Percentiles rank a stretch among this genome's conserved stretches.
These are phyloP conservation scores for Crithidia thermophila DNA, from an alignment of 208 protist species.

Conservation along the genomic window DNA sequence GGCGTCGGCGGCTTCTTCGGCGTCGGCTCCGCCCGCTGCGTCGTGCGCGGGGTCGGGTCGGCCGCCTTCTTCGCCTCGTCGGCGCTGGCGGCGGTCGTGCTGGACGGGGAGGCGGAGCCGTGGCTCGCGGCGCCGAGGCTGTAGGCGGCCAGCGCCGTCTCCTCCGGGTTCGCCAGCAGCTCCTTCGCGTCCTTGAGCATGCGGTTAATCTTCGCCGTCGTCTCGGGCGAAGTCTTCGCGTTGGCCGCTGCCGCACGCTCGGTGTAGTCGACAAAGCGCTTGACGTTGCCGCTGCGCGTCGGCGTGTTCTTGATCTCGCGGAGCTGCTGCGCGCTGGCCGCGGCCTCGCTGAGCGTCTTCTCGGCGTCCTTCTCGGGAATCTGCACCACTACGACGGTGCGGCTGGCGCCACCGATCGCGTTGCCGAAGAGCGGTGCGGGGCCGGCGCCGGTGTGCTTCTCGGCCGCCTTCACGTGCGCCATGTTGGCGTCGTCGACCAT, in stretches of 20 bases:
- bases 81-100: not conserved
- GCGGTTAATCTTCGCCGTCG: conserved; percentile 49
- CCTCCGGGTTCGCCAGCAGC: conserved; percentile 47
- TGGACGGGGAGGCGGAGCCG: not conserved
- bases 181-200: conserved; percentile 83
- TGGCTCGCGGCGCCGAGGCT: not conserved
- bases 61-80: conserved; percentile 2
- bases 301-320: conserved; percentile 62
- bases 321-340: conserved; percentile 22
- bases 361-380: conserved; percentile 30
- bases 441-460: conserved; percentile 23
- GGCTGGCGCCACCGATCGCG: conserved; percentile 57
- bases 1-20: no score
- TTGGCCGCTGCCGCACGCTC: conserved; percentile 42
- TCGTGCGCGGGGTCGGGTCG: conserved; percentile 3
- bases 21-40: not conserved
- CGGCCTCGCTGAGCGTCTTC: conserved; percentile 24
- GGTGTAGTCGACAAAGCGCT: conserved; percentile 80
- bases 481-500: conserved; percentile 37
- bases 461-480: conserved; percentile 29
- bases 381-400: conserved; percentile 48
- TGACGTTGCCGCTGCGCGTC: conserved; percentile 81
- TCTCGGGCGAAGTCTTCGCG: conserved; percentile 34
- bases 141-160: conserved; percentile 28
- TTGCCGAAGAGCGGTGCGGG: conserved; percentile 50